These are phyloP conservation scores for Teratosphaeria destructans DNA, from an alignment of 2,329 filamentous ascomycete genomes.

Conservation along the genomic window DNA sequence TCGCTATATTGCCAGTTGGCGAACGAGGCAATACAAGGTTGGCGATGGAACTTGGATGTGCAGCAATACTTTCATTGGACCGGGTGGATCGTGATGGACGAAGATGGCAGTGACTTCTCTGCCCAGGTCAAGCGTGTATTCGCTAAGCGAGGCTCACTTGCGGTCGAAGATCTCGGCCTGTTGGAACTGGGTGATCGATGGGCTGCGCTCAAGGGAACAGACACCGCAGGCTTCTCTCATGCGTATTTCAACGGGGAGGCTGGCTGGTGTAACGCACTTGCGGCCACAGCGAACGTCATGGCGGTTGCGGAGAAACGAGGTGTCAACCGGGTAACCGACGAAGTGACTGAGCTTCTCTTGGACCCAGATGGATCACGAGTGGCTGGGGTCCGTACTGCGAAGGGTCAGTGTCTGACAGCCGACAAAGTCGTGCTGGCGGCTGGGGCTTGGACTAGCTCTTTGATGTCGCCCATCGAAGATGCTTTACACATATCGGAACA, in stretches of 20 bases:
- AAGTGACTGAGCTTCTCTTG: constrained; percentile 31
- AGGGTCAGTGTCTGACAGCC: constrained; percentile 39
- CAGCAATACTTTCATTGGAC: constrained; percentile 46
- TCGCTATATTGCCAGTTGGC: constrained; percentile 23
- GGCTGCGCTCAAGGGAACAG: constrained; percentile 28
- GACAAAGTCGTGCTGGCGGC: constrained; percentile 46
- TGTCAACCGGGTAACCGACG: constrained; percentile 35
- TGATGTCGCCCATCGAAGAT: constrained; percentile 43
- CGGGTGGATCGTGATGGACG: constrained; percentile 47
- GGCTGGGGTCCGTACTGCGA: constrained; percentile 38
- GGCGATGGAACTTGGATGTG: constrained; percentile 23
- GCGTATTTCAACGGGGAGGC: constrained; percentile 41
- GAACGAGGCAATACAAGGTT: constrained; percentile 30
- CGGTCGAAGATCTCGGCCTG: neutral
- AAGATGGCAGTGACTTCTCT: constrained; percentile 11
- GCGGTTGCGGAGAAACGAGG: constrained; percentile 34
- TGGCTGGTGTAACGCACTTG: constrained; percentile 44
- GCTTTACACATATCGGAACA: constrained; percentile 32
- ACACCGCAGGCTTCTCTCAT: constrained; percentile 28
- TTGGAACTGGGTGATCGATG: constrained; percentile 22
- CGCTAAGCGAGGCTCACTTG: neutral
- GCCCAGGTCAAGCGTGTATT: neutral
- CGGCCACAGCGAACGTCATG: constrained; percentile 36
- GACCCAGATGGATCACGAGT: constrained; percentile 25
- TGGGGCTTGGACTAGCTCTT: constrained; percentile 46